Evolutionary conservation across 495 filamentous ascomycete species (phyloP).

Genomic region (Daldinia grandis): DNA sequence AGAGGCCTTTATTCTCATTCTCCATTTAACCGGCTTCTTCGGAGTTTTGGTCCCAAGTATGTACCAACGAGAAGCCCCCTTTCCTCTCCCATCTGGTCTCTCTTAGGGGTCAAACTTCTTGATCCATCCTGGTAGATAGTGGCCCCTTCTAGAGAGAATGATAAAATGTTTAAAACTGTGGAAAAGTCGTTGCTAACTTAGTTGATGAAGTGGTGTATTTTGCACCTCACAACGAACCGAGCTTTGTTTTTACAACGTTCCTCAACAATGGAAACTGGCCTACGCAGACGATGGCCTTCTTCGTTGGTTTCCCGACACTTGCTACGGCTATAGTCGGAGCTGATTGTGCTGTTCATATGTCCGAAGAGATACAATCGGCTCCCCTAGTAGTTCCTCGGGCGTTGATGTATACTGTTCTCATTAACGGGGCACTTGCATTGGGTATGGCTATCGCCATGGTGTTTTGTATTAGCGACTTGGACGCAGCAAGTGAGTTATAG

Average conservation of each 20-base stretch:
- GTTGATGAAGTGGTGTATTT: slow-evolving; percentile 48
- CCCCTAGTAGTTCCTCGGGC: slow-evolving; percentile 54
- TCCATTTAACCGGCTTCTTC: slow-evolving; percentile 62
- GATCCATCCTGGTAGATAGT: not conserved
- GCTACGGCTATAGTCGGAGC: slow-evolving; percentile 37
- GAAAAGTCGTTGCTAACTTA: not conserved
- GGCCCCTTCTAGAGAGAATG: not conserved
- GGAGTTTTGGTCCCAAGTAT: slow-evolving; percentile 56
- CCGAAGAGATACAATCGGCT: slow-evolving; percentile 62
- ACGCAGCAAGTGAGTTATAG: slow-evolving; percentile 28
- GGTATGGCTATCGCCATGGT: slow-evolving; percentile 59
- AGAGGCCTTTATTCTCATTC: slow-evolving; percentile 55
- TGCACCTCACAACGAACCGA: slow-evolving; percentile 48
- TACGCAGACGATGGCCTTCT: slow-evolving; percentile 45
- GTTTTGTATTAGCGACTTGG: slow-evolving; percentile 57
- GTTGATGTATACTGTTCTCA: slow-evolving; percentile 49
- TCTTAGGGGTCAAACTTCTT: not conserved
- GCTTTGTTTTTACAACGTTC: slow-evolving; percentile 49
- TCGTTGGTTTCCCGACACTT: slow-evolving; percentile 40
- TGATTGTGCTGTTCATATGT: slow-evolving; percentile 55
- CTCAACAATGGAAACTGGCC: slow-evolving; percentile 56
- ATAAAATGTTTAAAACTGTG: not conserved
- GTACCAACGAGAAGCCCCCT: not conserved
- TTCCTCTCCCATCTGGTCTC: not conserved
- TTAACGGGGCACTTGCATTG: slow-evolving; percentile 60